Evolutionary conservation across 495 filamentous ascomycete genomes (phyloP), one percentile per base, ranked within the genome.

Genomic region (Immersiella caudata): DNA sequence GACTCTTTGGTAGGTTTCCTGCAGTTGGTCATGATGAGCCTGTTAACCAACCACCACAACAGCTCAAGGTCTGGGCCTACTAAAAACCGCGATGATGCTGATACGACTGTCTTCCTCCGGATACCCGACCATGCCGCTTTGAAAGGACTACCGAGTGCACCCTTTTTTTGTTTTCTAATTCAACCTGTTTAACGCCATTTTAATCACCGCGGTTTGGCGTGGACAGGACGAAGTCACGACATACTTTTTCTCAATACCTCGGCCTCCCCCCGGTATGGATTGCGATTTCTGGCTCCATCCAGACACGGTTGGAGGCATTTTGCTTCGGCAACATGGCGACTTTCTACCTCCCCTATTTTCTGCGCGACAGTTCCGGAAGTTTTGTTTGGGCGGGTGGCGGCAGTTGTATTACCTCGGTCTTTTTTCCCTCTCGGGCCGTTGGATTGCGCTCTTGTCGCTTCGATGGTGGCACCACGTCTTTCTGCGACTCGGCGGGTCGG

Each of bases 51-150:
- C 70, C 64, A 29, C 65, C 62, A 52, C 67, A 66, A 74, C 69
- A 94, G 91, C 90, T 94, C 83, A 93, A 92, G 85, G 87, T 94
- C 75, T 94, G 91, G 91, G 91, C 91, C 68, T 91, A 90, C 71
- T 84, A 81, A 64, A 52, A 22, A 35, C 60, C 59, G 52, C 62
- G 69, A 74, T 72, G 71, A 66, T 54, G 71, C 70, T 66, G 70
- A 70, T 62, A 70, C 50, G 64, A 76, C 60, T 52, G 60, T 69
- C 66, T 64, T 60, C 66, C 46, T 73, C 72, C 70, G 74, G 75
- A 76, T 77, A 71, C 70, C 73, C 72, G 65, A 73, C 58, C 68
- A 68, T 68, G 70, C 72, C 71, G 68, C 70, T 70, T 71, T 70
- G 69, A 69, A 73, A 77, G 67, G 68, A 74, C 71, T 68, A 75